Evolutionary conservation across 2,329 filamentous ascomycete genomes (phyloP), one percentile per base, ranked within the genome.

Genomic region (Aureobasidium sp.): DNA sequence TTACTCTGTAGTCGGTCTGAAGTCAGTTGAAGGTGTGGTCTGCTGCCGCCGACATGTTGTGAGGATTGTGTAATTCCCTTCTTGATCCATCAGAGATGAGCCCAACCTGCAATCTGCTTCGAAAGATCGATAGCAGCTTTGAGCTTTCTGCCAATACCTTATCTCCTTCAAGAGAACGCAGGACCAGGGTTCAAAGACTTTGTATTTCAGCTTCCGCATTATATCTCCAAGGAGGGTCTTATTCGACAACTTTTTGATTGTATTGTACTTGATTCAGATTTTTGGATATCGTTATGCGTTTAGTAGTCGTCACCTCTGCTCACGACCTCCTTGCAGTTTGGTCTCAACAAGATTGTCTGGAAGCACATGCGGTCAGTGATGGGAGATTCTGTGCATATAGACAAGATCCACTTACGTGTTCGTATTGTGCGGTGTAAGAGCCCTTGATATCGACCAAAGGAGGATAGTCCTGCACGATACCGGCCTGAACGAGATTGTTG

Each of bases 351-450:
- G 63, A 78, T 73, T 13, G 76, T 78, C 71, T 73, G 46, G 26
- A 10, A 10, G 26, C 34, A 13, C 5, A 2, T n/a, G 48, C 44
- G 23, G 62, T 65, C 32, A 51, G 56, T 44, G 20, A 44, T 32
- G 51, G 12, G 3, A 60, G 36, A 61, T n/a, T 46, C 17, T 23
- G 39, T 48, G 8, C 46, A 7, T 6, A 23, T n/a, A 23, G 23
- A 15, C 15, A 6, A 23, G 6, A 8, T 10, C 8, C 47, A 68
- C 68, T 78, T 76, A 70, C 80, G 71, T 83, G 85, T 73, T 87
- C 85, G 69, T 83, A 87, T 67, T 87, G 85, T 10, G 85, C 85
- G 5, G 82, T 80, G 68, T 86, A 87, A 1, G 84, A 86, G 1
- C 84, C 84, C 65, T 79, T 76, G 46, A 82, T 70, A 66, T 87